A percentile compares a stretch with the other conserved stretches of the same genome.
Evolutionary conservation across 2,329 filamentous ascomycete genomes (phyloP).

Genomic region (Lasiodiplodia gonubiensis): DNA sequence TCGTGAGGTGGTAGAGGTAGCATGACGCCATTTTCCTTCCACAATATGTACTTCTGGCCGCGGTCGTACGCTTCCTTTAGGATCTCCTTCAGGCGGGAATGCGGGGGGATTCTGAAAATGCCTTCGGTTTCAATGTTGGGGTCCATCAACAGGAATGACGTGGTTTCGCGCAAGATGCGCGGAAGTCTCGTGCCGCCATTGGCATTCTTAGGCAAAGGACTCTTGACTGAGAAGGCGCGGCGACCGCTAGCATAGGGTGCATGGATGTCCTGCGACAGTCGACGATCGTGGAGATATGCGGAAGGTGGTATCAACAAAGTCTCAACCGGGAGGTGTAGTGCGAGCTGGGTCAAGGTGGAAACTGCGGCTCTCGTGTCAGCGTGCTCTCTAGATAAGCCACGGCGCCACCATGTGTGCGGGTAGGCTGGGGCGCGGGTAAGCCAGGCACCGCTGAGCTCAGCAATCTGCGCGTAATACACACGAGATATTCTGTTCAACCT

Average conservation of each 20-base stretch:
- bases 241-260: conserved; percentile 53
- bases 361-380: conserved; percentile 44
- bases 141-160: conserved; percentile 57
- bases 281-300: conserved; percentile 61
- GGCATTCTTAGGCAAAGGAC: conserved; percentile 54
- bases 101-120: conserved; percentile 60
- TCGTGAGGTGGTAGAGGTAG: conserved; percentile 44
- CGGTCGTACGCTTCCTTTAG: conserved; percentile 62
- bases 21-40: conserved; percentile 52
- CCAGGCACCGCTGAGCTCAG: conserved; percentile 25
- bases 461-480: not conserved
- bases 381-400: not conserved
- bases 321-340: conserved; percentile 58
- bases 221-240: conserved; percentile 54
- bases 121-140: conserved; percentile 57
- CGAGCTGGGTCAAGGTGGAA: conserved; percentile 56
- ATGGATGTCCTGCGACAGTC: conserved; percentile 54
- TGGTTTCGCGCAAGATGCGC: conserved; percentile 59
- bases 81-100: conserved; percentile 56
- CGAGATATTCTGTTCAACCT: not conserved
- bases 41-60: conserved; percentile 60
- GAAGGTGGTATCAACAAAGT: conserved; percentile 60
- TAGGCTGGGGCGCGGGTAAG: not conserved
- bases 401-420: not conserved
- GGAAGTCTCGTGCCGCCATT: conserved; percentile 56